These are phyloP conservation scores for Russula sp. DNA, from an alignment of 768 basidiomycete species.

Conservation along the genomic window DNA sequence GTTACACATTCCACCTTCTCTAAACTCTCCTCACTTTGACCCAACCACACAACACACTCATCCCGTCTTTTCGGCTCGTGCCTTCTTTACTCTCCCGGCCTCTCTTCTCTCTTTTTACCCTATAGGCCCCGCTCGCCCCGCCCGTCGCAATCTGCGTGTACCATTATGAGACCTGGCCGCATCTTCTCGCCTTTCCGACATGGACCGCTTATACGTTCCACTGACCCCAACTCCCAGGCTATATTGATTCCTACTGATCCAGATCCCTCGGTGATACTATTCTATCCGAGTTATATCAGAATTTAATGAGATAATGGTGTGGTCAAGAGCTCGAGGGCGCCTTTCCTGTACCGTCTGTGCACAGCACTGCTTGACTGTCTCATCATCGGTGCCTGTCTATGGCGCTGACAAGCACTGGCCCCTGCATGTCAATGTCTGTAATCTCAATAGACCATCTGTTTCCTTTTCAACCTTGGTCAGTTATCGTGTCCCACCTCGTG, in stretches of 20 bases:
- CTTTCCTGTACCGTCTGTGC: no score
- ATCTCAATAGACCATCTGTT: slow-evolving; percentile 7
- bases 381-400: neutral
- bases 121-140: slow-evolving; percentile 6
- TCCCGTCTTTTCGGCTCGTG: neutral
- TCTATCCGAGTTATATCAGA: slow-evolving; percentile 5
- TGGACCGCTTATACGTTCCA: slow-evolving; percentile 9
- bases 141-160: slow-evolving; percentile 13
- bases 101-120: neutral
- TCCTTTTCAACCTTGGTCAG: slow-evolving; percentile 12
- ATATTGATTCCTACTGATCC: slow-evolving; percentile 13
- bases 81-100: neutral
- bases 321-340: neutral
- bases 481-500: slow-evolving; percentile 19
- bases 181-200: slow-evolving; percentile 18
- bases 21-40: neutral
- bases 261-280: slow-evolving; percentile 11
- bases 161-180: slow-evolving; percentile 22
- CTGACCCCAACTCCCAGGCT: neutral
- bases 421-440: neutral
- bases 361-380: no score
- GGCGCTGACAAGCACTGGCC: neutral
- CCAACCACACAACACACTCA: neutral
- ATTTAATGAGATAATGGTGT: slow-evolving; percentile 12
- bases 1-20: slow-evolving; percentile 6